Evolutionary conservation across 371 early-diverging fungal genomes (phyloP).

Genomic region (Funneliformis caledonium): DNA sequence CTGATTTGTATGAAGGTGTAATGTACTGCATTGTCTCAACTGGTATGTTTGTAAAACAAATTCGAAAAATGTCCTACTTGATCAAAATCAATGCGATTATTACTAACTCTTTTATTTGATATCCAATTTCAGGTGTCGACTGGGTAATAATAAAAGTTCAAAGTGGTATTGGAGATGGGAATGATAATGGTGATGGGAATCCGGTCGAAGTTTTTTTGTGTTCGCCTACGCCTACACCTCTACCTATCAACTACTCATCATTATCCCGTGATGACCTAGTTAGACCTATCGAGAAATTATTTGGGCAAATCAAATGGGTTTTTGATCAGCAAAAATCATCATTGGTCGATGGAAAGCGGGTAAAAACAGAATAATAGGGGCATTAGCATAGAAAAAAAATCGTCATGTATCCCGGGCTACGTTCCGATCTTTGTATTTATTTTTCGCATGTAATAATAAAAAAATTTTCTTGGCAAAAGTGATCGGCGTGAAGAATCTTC

Average conservation of each 20-base stretch:
- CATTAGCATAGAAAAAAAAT: no score
- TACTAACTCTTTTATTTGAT: no score
- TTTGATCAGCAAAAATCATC: not conserved
- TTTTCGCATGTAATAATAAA: no score
- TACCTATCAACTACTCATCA: no score
- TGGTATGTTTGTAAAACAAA: not conserved
- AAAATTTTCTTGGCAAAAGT: constrained; percentile 28
- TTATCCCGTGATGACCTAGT: not conserved
- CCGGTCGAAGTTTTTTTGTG: not conserved
- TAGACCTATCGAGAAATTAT: not conserved
- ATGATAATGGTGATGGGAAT: not conserved
- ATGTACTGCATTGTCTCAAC: constrained; percentile 9
- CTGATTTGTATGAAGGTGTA: no score
- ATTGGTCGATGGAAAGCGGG: no score
- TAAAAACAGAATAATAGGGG: not conserved
- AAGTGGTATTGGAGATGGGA: no score
- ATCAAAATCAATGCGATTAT: no score
- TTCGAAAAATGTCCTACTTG: not conserved
- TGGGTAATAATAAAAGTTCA: no score
- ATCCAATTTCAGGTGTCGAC: no score
- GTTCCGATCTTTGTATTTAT: no score
- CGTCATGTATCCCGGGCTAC: no score
- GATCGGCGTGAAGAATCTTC: constrained; percentile 9
- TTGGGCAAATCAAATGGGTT: constrained; percentile 11
- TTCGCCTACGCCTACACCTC: not conserved